These are phyloP conservation scores for Xylaria sp. DNA, from an alignment of 2,329 filamentous ascomycete species.

Conservation along the genomic window DNA sequence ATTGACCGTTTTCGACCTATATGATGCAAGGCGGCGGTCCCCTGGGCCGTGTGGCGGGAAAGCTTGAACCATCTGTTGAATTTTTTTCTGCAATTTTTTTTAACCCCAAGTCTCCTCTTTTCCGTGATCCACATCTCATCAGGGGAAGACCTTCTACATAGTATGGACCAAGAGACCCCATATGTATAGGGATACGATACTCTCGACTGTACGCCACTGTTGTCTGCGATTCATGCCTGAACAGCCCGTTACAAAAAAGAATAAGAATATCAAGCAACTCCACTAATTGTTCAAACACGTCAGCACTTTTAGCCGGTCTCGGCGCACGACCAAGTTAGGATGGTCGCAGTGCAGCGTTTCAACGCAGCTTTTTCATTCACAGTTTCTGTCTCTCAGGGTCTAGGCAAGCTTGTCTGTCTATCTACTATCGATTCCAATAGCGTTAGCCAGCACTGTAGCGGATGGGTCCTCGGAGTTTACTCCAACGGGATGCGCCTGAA, in stretches of 20 bases:
- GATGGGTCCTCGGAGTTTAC: conserved; percentile 7
- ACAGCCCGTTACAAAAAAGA: background rate
- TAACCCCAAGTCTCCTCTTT: background rate
- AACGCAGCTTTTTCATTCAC: conserved; percentile 18
- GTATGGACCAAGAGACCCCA: background rate
- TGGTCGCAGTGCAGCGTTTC: conserved; percentile 29
- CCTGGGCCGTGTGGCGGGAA: background rate
- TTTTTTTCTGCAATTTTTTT: background rate
- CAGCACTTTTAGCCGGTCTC: conserved; percentile 28
- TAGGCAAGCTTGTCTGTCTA: conserved; percentile 7
- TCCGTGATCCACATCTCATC: conserved; percentile 11
- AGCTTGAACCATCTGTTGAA: background rate
- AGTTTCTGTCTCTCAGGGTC: conserved; percentile 8
- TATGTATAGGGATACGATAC: conserved; percentile 7
- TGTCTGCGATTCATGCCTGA: conserved; percentile 5
- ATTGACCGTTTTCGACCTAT: background rate
- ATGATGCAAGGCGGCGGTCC: background rate
- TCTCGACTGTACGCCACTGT: background rate
- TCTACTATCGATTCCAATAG: conserved; percentile 4
- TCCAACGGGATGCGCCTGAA: conserved; percentile 14
- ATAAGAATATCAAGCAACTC: conserved; percentile 9
- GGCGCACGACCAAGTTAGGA: conserved; percentile 28
- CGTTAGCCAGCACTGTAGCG: conserved; percentile 8
- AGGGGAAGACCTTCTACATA: background rate
- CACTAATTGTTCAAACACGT: conserved; percentile 22